A percentile compares a stretch with the other conserved stretches of the same genome.
Evolutionary conservation across 495 filamentous ascomycete species (phyloP).

Genomic region (Penicillium diatomitis): DNA sequence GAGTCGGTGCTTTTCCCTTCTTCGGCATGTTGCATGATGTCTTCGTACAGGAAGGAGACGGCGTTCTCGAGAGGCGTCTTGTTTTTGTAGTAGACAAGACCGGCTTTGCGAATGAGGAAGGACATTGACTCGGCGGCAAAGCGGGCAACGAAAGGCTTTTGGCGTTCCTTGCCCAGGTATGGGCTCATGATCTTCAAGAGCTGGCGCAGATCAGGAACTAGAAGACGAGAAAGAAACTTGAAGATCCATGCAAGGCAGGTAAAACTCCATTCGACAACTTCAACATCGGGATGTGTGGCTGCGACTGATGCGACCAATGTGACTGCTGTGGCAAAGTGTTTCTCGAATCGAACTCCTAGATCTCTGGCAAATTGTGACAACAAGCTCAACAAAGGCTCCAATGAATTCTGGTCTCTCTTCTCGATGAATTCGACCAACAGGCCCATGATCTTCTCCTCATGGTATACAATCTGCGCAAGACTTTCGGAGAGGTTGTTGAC

Average conservation of each 20-base stretch:
- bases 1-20: constrained; percentile 39
- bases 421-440: constrained; percentile 70
- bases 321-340: constrained; percentile 66
- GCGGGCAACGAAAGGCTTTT: constrained; percentile 73
- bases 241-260: constrained; percentile 90
- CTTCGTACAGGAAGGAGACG: constrained; percentile 56
- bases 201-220: constrained; percentile 77
- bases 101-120: constrained; percentile 85
- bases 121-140: constrained; percentile 94
- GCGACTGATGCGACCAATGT: constrained; percentile 57
- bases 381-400: constrained; percentile 80
- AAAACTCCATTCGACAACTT: constrained; percentile 95
- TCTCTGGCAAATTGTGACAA: constrained; percentile 88
- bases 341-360: constrained; percentile 78
- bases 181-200: constrained; percentile 76
- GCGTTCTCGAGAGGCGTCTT: constrained; percentile 56
- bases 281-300: constrained; percentile 53
- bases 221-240: constrained; percentile 83
- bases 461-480: constrained; percentile 82
- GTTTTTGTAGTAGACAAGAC: constrained; percentile 61
- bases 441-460: constrained; percentile 74
- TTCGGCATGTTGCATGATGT: constrained; percentile 46
- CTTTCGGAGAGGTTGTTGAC: constrained; percentile 73
- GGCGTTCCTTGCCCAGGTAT: constrained; percentile 71
- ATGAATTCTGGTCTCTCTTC: constrained; percentile 58